Base-by-base conservation (phyloP, 208 protist genomes). In the Giardia muris region DNA sequence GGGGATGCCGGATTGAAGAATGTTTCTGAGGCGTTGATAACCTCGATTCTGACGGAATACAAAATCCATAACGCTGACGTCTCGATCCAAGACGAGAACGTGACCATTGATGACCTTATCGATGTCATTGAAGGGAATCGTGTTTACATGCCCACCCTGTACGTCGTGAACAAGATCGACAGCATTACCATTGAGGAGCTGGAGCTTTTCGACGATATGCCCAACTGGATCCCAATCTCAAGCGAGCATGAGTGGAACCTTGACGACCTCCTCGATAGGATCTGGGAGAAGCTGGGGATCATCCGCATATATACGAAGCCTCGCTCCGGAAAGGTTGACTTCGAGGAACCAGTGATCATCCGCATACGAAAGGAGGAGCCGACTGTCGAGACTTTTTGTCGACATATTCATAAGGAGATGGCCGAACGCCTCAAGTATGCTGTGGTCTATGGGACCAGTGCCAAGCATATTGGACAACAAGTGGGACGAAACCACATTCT, bases 221-320 rank as follows among this genome's bases (percentile, higher is more conserved):
- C 92, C 0, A 89, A 94, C 43, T 93, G 87, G 89, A n/a, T 89
- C 42, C 93, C 93, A n/a, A 93, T 95, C 57, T 93, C 93, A n/a
- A 87, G 92, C 3, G 10, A 93, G 48, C 90, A 93, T 22, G 48
- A 86, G n/a, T 94, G 93, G 93, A 95, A 95, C 47, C 39, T 95
- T 0, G 94, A 95, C 47, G 92, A 96, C 30, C 93, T 99, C 4
- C 95, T 99, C n/a, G 97, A 99, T 92, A 97, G 95, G 93, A 98
- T 98, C 87, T 99, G 98, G 98, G 96, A 98, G 46, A 97, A 98
- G 93, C 95, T 99, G 3, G 95, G 97, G 93, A 96, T 99, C 47
- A 96, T 98, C 47, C 95, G 98, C 67, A 94, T 99, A 86, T 99
- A 95, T 89, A 99, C 98, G 43, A 99, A 99, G 95, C 97, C 97